phyloP scores from a whole-genome alignment of 495 filamentous ascomycete species.

The Massariosphaeria phaeospora region DNA sequence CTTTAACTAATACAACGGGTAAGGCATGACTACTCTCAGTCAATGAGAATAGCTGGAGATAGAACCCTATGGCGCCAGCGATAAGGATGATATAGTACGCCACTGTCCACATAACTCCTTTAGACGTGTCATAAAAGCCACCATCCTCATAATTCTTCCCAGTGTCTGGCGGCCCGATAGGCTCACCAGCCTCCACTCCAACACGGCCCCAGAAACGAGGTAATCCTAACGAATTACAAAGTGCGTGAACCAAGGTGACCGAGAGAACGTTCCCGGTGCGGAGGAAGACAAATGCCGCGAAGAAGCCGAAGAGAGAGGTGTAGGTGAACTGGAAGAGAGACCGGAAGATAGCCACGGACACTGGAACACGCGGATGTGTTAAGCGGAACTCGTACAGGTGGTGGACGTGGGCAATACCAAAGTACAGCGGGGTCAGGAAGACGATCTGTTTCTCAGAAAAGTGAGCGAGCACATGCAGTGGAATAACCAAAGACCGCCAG shows the following conservation, averaged over 20 bases:
- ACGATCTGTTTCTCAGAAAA: slow-evolving; percentile 52
- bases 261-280: slow-evolving; percentile 75
- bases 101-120: slow-evolving; percentile 61
- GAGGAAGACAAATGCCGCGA: slow-evolving; percentile 83
- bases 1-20: slow-evolving; percentile 28
- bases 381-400: slow-evolving; percentile 93
- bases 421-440: slow-evolving; percentile 80
- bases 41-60: slow-evolving; percentile 61
- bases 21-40: slow-evolving; percentile 57
- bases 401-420: slow-evolving; percentile 91
- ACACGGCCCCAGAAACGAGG: slow-evolving; percentile 83
- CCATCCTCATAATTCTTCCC: slow-evolving; percentile 40
- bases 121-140: not conserved
- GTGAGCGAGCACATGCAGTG: slow-evolving; percentile 70
- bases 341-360: slow-evolving; percentile 56
- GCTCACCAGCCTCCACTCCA: slow-evolving; percentile 50
- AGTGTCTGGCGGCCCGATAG: slow-evolving; percentile 31
- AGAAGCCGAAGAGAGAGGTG: slow-evolving; percentile 90
- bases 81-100: slow-evolving; percentile 73
- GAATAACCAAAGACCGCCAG: slow-evolving; percentile 79
- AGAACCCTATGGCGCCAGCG: slow-evolving; percentile 66
- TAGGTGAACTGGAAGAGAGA: slow-evolving; percentile 84
- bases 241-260: slow-evolving; percentile 70
- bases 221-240: slow-evolving; percentile 89
- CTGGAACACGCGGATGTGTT: slow-evolving; percentile 65